Percentiles rank a stretch among this genome's conserved stretches.
phyloP scores from a whole-genome alignment of 495 filamentous ascomycete genomes.

The Talaromyces liani region DNA sequence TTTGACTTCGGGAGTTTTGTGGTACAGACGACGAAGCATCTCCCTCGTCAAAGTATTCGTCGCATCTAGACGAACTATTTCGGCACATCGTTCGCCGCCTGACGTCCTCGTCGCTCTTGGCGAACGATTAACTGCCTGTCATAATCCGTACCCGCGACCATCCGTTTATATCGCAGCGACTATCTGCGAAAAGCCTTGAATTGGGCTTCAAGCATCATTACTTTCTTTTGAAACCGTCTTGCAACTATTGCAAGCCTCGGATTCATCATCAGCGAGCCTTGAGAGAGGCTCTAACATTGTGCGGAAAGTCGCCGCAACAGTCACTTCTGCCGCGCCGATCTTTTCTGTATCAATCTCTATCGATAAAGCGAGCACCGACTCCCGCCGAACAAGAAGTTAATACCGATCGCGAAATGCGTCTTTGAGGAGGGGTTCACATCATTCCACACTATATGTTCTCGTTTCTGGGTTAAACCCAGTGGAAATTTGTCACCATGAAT shows the following conservation, averaged over 20 bases:
- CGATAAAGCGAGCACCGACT: slow-evolving; percentile 1
- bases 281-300: background rate
- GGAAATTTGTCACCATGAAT: background rate
- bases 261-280: background rate
- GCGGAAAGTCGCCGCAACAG: background rate
- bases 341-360: background rate
- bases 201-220: background rate
- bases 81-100: background rate
- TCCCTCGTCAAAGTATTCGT: background rate
- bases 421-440: background rate
- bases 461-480: background rate
- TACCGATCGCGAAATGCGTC: background rate
- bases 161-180: background rate
- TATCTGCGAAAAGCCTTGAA: background rate
- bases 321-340: background rate
- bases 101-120: background rate
- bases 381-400: background rate
- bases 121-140: background rate
- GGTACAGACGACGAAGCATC: background rate
- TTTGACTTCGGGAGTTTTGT: background rate
- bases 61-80: background rate
- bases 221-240: background rate
- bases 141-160: background rate
- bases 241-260: background rate
- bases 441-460: background rate